These are phyloP conservation scores for Daldinia sp. DNA, from an alignment of 2,329 filamentous ascomycete species.

Conservation along the genomic window DNA sequence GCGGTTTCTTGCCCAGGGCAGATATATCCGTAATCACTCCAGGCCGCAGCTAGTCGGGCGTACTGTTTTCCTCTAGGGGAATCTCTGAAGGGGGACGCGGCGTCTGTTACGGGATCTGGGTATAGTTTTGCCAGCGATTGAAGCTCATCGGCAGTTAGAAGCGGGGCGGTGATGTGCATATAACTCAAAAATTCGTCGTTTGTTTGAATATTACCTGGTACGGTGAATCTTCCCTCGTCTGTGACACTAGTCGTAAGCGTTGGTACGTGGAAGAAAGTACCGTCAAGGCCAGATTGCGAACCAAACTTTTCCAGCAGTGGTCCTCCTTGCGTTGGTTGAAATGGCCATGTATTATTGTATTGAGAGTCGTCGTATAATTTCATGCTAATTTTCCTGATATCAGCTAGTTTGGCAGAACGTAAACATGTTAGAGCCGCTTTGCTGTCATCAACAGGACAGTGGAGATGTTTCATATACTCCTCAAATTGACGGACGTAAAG, in stretches of 20 bases:
- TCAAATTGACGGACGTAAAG: slow-evolving; percentile 47
- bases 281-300: slow-evolving; percentile 51
- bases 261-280: slow-evolving; percentile 50
- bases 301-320: slow-evolving; percentile 57
- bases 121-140: slow-evolving; percentile 45
- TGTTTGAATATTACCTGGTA: slow-evolving; percentile 47
- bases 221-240: slow-evolving; percentile 49
- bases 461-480: slow-evolving; percentile 43
- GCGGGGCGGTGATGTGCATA: slow-evolving; percentile 48
- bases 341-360: slow-evolving; percentile 56
- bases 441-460: slow-evolving; percentile 44
- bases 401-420: slow-evolving; percentile 47
- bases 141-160: slow-evolving; percentile 45
- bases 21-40: slow-evolving; percentile 56
- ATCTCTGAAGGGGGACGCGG: slow-evolving; percentile 48
- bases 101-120: slow-evolving; percentile 47
- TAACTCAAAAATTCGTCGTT: slow-evolving; percentile 50
- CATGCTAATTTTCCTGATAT: slow-evolving; percentile 52
- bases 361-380: slow-evolving; percentile 51
- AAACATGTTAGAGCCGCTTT: slow-evolving; percentile 51
- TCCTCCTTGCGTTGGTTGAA: slow-evolving; percentile 57
- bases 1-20: slow-evolving; percentile 56
- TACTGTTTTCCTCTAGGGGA: slow-evolving; percentile 55
- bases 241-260: slow-evolving; percentile 50
- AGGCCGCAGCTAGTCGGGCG: slow-evolving; percentile 53